phyloP scores from a whole-genome alignment of 768 basidiomycete species.

The Lentinula sp. region DNA sequence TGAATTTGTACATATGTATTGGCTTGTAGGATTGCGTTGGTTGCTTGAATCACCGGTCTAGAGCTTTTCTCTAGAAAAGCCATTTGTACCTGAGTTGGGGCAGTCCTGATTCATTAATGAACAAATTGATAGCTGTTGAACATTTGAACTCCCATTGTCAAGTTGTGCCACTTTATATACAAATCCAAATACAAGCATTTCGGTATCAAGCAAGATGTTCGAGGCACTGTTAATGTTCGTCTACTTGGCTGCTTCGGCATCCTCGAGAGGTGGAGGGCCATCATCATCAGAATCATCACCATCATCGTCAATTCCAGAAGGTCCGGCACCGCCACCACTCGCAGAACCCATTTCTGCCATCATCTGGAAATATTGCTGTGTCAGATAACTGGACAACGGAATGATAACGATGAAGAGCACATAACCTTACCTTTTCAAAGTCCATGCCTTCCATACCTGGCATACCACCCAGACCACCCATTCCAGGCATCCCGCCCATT shows the following conservation, averaged over 20 bases:
- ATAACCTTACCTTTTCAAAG: constrained; percentile 48
- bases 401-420: constrained; percentile 6
- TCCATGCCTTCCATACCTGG: constrained; percentile 47
- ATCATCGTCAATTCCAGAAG: constrained; percentile 17
- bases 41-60: too few relatives aligned
- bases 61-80: too few relatives aligned
- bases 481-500: constrained; percentile 39
- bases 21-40: too few relatives aligned
- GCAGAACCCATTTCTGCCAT: constrained; percentile 42
- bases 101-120: neutral
- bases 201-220: neutral
- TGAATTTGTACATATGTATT: too few relatives aligned
- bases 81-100: neutral
- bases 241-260: constrained; percentile 43
- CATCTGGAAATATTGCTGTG: constrained; percentile 27
- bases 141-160: neutral
- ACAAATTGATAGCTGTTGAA: neutral
- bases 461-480: constrained; percentile 41
- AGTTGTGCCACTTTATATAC: neutral
- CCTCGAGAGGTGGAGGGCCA: constrained; percentile 79
- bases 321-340: constrained; percentile 18
- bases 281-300: constrained; percentile 49
- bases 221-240: neutral
- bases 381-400: neutral
- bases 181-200: neutral